Conservation (phyloP, 805 yeast species). For the Lipomyces sp. region DNA sequence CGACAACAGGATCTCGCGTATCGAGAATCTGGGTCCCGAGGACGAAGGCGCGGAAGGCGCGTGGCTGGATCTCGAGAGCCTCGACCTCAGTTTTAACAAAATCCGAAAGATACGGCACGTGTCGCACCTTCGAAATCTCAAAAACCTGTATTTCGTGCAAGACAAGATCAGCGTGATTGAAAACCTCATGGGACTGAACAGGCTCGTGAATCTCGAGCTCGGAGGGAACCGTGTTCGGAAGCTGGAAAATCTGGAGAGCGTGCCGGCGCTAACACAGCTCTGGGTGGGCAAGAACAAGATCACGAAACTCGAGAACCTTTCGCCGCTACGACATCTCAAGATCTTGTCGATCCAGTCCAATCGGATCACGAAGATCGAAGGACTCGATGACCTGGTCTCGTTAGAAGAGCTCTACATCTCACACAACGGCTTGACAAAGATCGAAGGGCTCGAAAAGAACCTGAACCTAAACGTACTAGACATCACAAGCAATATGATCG, state of each 20-base stretch:
- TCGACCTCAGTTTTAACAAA: conserved; percentile 88
- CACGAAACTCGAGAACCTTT: conserved; percentile 58
- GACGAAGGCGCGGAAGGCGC: conserved; percentile 5
- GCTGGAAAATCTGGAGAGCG: conserved; percentile 51
- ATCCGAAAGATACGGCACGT: conserved; percentile 81
- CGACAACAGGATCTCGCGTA: conserved; percentile 87
- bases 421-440: conserved; percentile 69
- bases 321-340: conserved; percentile 56
- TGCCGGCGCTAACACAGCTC: conserved; percentile 62
- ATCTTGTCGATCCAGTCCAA: conserved; percentile 88
- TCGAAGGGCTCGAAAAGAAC: conserved; percentile 77
- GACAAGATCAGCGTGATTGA: conserved; percentile 75
- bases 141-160: conserved; percentile 79
- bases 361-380: conserved; percentile 71
- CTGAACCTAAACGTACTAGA: conserved; percentile 69
- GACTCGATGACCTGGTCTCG: conserved; percentile 65
- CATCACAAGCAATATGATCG: conserved; percentile 69
- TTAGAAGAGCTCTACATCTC: conserved; percentile 86
- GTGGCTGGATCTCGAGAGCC: conserved; percentile 37
- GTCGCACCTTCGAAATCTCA: conserved; percentile 57
- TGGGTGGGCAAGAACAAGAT: conserved; percentile 94
- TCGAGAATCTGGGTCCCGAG: conserved; percentile 48
- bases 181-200: conserved; percentile 54
- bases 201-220: conserved; percentile 70
- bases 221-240: conserved; percentile 79